Percentiles rank a stretch among this genome's conserved stretches.
Conservation (phyloP, 345 rosid species). For the Dimocarpus longan region DNA sequence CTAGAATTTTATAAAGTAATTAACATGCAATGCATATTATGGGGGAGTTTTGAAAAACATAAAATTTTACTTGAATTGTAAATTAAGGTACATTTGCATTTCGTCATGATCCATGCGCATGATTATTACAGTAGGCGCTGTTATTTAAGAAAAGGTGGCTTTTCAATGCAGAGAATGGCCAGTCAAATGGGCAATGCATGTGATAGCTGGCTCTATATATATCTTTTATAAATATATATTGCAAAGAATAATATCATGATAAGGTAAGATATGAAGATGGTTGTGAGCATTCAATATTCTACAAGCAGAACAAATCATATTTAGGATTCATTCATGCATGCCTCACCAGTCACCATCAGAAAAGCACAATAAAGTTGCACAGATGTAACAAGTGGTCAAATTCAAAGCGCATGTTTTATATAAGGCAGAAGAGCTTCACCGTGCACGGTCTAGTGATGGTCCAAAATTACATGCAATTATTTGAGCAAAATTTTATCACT, state of each 20-base stretch:
- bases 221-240: too few relatives aligned
- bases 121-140: background rate
- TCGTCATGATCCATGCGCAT: conserved; percentile 1
- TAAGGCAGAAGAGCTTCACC: too few relatives aligned
- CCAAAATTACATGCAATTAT: too few relatives aligned
- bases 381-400: background rate
- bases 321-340: background rate
- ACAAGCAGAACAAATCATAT: background rate
- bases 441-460: too few relatives aligned
- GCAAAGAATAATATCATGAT: background rate
- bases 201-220: background rate
- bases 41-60: background rate
- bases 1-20: background rate
- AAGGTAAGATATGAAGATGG: background rate
- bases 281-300: background rate
- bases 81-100: background rate
- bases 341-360: background rate
- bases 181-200: background rate
- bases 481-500: too few relatives aligned
- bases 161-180: conserved; percentile 1
- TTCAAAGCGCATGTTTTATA: background rate
- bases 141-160: background rate
- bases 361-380: background rate
- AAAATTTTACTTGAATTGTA: too few relatives aligned
- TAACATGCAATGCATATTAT: too few relatives aligned